Percentiles rank a stretch among this genome's conserved stretches.
These are phyloP conservation scores for Cyberlindnera galapagoensis DNA, from an alignment of 805 yeast genomes.

Conservation along the genomic window DNA sequence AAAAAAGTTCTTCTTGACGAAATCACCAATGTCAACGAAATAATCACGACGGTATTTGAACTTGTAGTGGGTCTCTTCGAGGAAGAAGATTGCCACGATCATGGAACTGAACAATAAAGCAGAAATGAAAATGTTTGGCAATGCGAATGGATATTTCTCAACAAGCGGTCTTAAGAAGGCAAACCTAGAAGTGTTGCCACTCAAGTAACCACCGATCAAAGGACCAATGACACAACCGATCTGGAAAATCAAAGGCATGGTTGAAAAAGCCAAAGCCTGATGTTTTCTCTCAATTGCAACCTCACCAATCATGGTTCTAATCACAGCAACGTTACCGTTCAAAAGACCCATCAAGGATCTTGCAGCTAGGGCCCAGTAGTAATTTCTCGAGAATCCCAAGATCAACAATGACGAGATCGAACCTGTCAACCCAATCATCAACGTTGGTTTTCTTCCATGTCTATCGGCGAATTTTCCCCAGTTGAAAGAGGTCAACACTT, in stretches of 20 bases:
- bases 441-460: constrained; percentile 50
- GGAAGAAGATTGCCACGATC: constrained; percentile 36
- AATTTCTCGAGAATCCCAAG: constrained; percentile 50
- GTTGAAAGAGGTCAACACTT: constrained; percentile 48
- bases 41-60: constrained; percentile 34
- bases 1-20: constrained; percentile 14
- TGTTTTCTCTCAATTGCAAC: constrained; percentile 48
- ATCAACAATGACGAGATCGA: constrained; percentile 40
- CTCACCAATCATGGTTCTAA: constrained; percentile 58
- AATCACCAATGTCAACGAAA: constrained; percentile 41
- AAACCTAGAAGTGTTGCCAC: constrained; percentile 26
- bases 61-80: constrained; percentile 46
- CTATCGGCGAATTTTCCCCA: constrained; percentile 55
- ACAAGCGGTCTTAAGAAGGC: constrained; percentile 26
- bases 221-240: constrained; percentile 59
- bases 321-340: constrained; percentile 61
- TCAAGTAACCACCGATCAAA: constrained; percentile 46
- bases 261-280: constrained; percentile 57
- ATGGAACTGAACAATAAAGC: constrained; percentile 30
- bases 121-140: constrained; percentile 46
- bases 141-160: constrained; percentile 39
- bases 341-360: constrained; percentile 49
- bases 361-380: constrained; percentile 45
- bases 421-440: constrained; percentile 47
- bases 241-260: constrained; percentile 56